Evolutionary conservation across 345 rosid genomes (phyloP).

Genomic region (Nephelium lappaceum): DNA sequence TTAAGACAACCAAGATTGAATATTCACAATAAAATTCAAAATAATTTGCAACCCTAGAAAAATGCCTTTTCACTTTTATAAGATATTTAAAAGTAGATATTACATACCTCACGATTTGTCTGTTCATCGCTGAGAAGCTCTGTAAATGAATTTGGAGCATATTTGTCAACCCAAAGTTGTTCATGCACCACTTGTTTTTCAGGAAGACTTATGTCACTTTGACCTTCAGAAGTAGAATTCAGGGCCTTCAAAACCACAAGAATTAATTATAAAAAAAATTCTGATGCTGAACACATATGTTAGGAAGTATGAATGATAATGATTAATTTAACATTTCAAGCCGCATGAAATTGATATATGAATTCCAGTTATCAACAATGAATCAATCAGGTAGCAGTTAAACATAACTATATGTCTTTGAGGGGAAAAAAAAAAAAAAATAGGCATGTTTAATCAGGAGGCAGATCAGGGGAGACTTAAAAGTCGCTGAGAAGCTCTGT

Average conservation of each 20-base stretch:
- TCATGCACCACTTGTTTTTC: slow-evolving; percentile 54
- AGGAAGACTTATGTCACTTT: slow-evolving; percentile 38
- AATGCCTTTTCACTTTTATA: slow-evolving; percentile 13
- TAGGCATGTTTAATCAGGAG: not conserved
- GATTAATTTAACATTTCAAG: not conserved
- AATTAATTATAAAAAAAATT: slow-evolving; percentile 10
- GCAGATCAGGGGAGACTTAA: not conserved
- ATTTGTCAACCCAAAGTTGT: slow-evolving; percentile 93
- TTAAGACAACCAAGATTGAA: slow-evolving; percentile 16
- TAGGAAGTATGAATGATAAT: not conserved
- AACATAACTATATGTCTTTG: not conserved
- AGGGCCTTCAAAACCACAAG: slow-evolving; percentile 60
- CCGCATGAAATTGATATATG: not conserved
- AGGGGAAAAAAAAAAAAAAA: not conserved
- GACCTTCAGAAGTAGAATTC: slow-evolving; percentile 64
- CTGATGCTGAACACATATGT: not conserved
- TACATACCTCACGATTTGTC: slow-evolving; percentile 88
- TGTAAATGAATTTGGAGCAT: slow-evolving; percentile 89
- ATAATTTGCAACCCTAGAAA: slow-evolving; percentile 8
- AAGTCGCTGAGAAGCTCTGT: slow-evolving; percentile 97
- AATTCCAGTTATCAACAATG: not conserved
- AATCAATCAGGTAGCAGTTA: not conserved
- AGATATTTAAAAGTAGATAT: slow-evolving; percentile 17
- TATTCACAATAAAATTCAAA: not conserved
- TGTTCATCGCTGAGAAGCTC: slow-evolving; percentile 98